These are phyloP conservation scores for Nannizziopsis barbatae DNA, from an alignment of 2,329 filamentous ascomycete genomes.

Conservation along the genomic window DNA sequence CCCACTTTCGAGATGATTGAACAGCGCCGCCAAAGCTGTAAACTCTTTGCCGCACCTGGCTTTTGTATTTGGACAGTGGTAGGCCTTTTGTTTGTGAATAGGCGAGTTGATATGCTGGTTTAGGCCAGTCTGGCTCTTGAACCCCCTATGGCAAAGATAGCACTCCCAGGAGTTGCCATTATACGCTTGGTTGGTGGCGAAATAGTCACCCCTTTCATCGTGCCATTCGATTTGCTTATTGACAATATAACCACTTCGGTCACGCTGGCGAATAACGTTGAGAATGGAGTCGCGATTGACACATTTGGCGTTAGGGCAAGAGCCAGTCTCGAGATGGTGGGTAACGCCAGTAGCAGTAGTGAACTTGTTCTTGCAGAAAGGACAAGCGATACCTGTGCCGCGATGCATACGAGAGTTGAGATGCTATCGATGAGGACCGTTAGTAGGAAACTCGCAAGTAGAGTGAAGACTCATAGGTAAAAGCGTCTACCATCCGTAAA, in stretches of 20 bases:
- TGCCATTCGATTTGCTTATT: conserved; percentile 42
- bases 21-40: conserved; percentile 30
- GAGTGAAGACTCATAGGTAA: no score
- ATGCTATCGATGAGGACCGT: no score
- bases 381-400: conserved; percentile 31
- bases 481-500: conserved; percentile 22
- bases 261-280: conserved; percentile 35
- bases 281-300: conserved; percentile 43
- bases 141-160: conserved; percentile 43
- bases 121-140: conserved; percentile 21
- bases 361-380: conserved; percentile 42
- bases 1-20: conserved; percentile 40
- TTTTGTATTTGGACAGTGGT: conserved; percentile 35
- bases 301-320: conserved; percentile 37
- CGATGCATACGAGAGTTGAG: no score
- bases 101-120: no score
- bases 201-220: conserved; percentile 24
- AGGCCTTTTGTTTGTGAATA: conserved; percentile 39
- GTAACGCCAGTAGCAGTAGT: conserved; percentile 44
- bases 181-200: conserved; percentile 34
- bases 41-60: conserved; percentile 30
- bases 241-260: conserved; percentile 41
- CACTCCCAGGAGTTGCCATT: conserved; percentile 43
- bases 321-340: conserved; percentile 47
- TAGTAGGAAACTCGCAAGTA: no score